Base-by-base conservation (phyloP, 2,329 filamentous ascomycete species). In the Beauveria rudraprayagi region DNA sequence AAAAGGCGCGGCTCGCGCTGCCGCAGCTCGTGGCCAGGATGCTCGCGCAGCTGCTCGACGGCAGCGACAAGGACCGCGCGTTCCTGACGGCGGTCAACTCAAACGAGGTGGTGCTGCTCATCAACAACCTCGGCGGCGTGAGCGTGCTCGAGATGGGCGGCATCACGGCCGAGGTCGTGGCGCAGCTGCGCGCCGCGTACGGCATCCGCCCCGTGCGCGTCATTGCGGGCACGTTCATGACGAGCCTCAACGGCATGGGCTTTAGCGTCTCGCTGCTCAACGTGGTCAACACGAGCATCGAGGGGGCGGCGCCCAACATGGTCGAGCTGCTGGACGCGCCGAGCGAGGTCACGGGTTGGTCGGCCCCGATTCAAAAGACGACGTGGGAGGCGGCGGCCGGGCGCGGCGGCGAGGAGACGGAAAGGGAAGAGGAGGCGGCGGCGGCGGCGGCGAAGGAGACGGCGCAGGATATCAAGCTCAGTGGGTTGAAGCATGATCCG, bases 41-140 rank as follows among this genome's bases (percentile, higher is more conserved):
- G 88, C 77, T 92, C 48, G 75, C 77, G 59, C 86, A 90, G 73
- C 80, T 90, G 68, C 79, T 92, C 24, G 85, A 90, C 66, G 76
- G 77, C 54, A 74, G 71, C 37, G 89, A 92, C 70, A 76, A 81
- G 67, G 88, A 92, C 70, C 80, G 89, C n/a, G 87, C 81, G 1
- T 92, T 91, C 70, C 70, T 90, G 37, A 75, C 82, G 3, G 78
- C 82, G 3, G 78, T 91, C 63, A 82, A 79, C 67, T 81, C 79
- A 17, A 80, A 80, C 53, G 86, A 90, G 67, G 81, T 87, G 0
- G 86, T 91, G 8, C 73, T 92, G 52, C 72, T 92, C 63, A 77
- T 92, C 65, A 92, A 92, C 73, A 92, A 92, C 70, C 80, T 92
- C 1, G 89, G 88, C 50, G 87, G 88, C 17, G 84, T 92, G 40